phyloP scores from a whole-genome alignment of 768 basidiomycete species.

The Cantharellus cinnabarinus region DNA sequence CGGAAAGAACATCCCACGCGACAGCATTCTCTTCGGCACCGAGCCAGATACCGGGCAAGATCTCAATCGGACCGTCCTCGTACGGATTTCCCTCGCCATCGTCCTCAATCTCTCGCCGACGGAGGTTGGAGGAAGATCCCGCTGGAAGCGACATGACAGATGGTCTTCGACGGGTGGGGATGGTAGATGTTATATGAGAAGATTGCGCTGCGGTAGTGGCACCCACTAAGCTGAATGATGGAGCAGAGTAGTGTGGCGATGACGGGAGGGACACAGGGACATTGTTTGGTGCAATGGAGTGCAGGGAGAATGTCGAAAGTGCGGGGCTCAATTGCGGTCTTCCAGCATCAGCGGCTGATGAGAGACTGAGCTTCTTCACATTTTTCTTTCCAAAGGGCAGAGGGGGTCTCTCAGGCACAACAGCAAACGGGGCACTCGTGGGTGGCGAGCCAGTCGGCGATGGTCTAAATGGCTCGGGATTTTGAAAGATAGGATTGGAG shows the following conservation, averaged over 20 bases:
- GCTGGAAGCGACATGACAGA: conserved; percentile 50
- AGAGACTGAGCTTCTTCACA: background rate
- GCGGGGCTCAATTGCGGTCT: background rate
- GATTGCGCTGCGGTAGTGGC: background rate
- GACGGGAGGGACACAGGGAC: background rate
- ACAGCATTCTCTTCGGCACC: conserved; percentile 84
- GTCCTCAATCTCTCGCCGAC: conserved; percentile 3
- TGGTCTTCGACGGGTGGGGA: conserved; percentile 27
- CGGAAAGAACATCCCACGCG: conserved; percentile 50
- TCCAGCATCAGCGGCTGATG: background rate
- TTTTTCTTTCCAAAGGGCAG: background rate
- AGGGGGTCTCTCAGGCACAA: background rate
- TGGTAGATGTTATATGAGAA: background rate
- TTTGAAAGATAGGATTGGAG: background rate
- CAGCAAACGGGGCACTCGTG: background rate
- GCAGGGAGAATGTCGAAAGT: background rate
- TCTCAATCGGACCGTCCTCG: conserved; percentile 56
- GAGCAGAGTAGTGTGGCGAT: background rate
- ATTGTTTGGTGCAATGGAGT: background rate
- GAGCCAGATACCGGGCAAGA: conserved; percentile 73
- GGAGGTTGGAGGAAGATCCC: conserved; percentile 16
- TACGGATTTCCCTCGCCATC: conserved; percentile 29
- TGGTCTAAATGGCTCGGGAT: background rate
- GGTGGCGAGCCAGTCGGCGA: background rate
- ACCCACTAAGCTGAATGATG: background rate